A percentile compares a stretch with the other conserved stretches of the same genome.
phyloP scores from a whole-genome alignment of 2,329 filamentous ascomycete species.

The Trichophyton equinum region DNA sequence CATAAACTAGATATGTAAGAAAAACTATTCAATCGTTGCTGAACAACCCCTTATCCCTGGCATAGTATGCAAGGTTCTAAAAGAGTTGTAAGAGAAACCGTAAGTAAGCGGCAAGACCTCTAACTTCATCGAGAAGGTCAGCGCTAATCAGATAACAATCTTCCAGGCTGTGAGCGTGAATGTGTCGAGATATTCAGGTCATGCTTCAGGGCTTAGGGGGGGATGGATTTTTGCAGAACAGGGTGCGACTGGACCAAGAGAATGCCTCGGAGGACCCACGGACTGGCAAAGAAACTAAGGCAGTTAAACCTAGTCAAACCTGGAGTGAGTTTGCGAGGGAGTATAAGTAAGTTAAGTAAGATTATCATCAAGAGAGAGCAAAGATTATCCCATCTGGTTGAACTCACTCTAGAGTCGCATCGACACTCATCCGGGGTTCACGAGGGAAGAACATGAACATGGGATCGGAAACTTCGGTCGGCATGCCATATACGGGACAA shows the following conservation, averaged over 20 bases:
- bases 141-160: background rate
- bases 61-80: background rate
- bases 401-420: too few species aligned
- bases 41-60: background rate
- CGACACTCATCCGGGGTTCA: background rate
- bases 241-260: background rate
- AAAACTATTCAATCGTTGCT: background rate
- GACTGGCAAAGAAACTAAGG: background rate
- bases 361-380: too few species aligned
- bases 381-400: too few species aligned
- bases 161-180: background rate
- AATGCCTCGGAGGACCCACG: background rate
- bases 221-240: too few species aligned
- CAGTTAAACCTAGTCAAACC: background rate
- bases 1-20: background rate
- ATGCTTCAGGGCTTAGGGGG: too few species aligned
- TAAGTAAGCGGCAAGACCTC: background rate
- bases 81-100: background rate
- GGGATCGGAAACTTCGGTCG: constrained; percentile 2
- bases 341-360: background rate
- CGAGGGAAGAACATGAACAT: background rate
- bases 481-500: constrained; percentile 1
- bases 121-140: constrained; percentile 2
- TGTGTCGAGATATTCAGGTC: too few species aligned
- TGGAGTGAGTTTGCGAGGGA: background rate